Evolutionary conservation across 2,329 filamentous ascomycete species (phyloP), one percentile per base, ranked within the genome.

Genomic region (Trichoderma gracile): DNA sequence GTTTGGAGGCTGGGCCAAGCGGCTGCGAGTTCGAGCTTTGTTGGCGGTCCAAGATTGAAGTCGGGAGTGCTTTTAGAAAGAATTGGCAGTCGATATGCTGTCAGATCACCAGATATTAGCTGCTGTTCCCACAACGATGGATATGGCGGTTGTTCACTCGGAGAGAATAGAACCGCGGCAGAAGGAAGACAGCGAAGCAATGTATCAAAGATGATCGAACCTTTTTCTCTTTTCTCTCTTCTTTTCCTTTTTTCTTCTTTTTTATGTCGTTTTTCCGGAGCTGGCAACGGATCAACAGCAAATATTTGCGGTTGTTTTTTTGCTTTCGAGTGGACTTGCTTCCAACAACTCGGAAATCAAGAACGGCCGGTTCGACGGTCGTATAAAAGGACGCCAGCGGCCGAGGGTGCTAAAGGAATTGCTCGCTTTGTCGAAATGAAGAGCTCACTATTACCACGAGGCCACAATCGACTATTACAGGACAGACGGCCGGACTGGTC

Each of bases 301-400:
- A 33, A 52, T 25, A 43, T 7, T 15, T 43, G 57, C 57, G 57
- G 38, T 33, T 53, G 21, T 61, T 43, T 27, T 27, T 45, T 61
- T 46, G 57, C 57, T 61, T 50, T 52, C 33, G 46, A 52, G 19
- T 19, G 14, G 0, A 3, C 43, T 17, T 42, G 49, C 38, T 50
- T 43, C 40, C 38, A 53, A 43, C 33, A 33, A 33, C 12, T 53
- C 47, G 57, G 38, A 61, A 61, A 43, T 46, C 40, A 62, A 62
- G 19, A 62, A 46, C 8, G 47, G 57, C 58, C 25, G 45, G 27
- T 52, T 58, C 45, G 69, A 67, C 65, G 69, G 70, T 72, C 72
- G 73, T 77, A 81, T 72, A 71, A 71, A 78, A 81, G 83, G 83
- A 83, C 82, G 84, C 84, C 83, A 81, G 84, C 83, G 83, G 79